Conservation (phyloP, 768 basidiomycete genomes). For the Dentipellis fragilis region DNA sequence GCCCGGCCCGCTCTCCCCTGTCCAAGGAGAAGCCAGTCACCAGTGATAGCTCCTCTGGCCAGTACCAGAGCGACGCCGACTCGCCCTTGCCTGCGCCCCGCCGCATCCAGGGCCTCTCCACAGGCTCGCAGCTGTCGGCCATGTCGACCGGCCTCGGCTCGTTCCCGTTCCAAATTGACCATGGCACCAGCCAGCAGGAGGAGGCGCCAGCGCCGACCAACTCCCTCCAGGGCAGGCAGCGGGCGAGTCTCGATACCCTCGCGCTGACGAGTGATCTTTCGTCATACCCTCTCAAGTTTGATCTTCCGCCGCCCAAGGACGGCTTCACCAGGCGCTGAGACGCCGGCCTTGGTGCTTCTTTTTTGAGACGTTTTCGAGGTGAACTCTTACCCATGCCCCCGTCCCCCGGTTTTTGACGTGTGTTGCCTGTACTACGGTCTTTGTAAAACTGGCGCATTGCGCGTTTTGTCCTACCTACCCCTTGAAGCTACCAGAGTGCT, state of each 20-base stretch:
- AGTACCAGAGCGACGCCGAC: conserved; percentile 6
- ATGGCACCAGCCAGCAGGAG: conserved; percentile 24
- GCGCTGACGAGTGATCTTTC: conserved; percentile 76
- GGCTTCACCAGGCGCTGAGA: conserved; percentile 1
- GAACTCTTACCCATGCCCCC: not conserved
- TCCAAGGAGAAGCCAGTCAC: conserved; percentile 33
- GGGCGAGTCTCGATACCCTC: conserved; percentile 79
- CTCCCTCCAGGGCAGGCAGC: conserved; percentile 34
- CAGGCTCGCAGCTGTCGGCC: conserved; percentile 67
- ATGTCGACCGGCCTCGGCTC: conserved; percentile 74
- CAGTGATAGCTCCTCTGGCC: not conserved
- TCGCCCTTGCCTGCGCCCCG: conserved; percentile 36
- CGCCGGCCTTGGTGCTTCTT: not conserved
- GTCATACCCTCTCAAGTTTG: conserved; percentile 75
- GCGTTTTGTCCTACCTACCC: not conserved
- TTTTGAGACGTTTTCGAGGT: not conserved
- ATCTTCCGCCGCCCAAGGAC: conserved; percentile 20
- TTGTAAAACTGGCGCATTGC: not conserved
- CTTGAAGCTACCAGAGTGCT: not conserved
- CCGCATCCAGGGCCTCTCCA: conserved; percentile 59
- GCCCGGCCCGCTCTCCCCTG: conserved; percentile 65
- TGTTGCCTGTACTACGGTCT: not conserved
- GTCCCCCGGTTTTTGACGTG: not conserved
- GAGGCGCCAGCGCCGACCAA: not conserved
- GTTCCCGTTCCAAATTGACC: conserved; percentile 82